Conservation (phyloP, 2,329 filamentous ascomycete species). For the Aureobasidium sp. region DNA sequence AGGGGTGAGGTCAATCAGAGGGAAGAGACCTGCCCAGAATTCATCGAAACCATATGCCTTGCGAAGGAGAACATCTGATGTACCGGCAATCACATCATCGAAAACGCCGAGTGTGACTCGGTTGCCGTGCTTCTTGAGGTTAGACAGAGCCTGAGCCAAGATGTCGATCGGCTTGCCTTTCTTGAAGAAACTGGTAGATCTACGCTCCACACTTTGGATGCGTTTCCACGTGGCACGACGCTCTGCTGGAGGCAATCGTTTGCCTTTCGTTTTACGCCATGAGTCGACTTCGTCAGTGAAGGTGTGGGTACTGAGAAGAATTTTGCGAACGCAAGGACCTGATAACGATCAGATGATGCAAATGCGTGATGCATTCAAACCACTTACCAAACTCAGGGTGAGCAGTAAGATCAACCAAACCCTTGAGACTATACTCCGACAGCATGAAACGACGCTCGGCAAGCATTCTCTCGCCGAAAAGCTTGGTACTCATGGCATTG, state of each 20-base stretch:
- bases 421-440: neutral
- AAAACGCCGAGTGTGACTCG: neutral
- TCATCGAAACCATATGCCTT: neutral
- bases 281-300: neutral
- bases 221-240: neutral
- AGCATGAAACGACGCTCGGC: neutral
- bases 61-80: neutral
- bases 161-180: neutral
- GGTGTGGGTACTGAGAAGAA: neutral
- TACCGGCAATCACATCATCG: neutral
- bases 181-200: no score
- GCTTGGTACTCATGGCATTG: neutral
- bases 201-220: neutral
- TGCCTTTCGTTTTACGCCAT: neutral
- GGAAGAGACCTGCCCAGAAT: neutral
- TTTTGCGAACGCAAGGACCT: neutral
- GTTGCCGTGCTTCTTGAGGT: neutral
- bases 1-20: neutral
- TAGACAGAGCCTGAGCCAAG: neutral
- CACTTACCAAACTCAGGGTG: neutral
- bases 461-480: neutral
- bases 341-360: neutral
- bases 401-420: conserved; percentile 1
- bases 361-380: no score
- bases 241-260: neutral